Percentiles rank a stretch among this genome's conserved stretches.
Conservation (phyloP, 306 rosid species). For the Crotalaria pallida region DNA sequence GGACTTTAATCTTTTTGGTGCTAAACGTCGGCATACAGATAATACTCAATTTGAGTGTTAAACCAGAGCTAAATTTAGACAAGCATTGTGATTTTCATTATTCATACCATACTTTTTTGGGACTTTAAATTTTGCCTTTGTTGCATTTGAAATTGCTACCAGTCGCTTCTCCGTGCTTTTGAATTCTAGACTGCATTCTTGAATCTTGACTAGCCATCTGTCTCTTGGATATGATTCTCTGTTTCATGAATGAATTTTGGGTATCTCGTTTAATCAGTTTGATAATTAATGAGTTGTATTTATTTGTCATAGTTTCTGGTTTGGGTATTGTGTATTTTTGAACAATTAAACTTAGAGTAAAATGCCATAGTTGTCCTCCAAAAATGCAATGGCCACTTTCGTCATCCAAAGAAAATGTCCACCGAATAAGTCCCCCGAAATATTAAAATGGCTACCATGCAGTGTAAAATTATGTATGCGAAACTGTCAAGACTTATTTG, state of each 20-base stretch:
- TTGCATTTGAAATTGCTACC: not conserved
- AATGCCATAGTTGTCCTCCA: too few relatives aligned
- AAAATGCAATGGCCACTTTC: too few relatives aligned
- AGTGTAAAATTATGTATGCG: too few relatives aligned
- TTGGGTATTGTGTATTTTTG: not conserved
- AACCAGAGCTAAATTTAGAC: not conserved
- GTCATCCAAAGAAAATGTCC: too few relatives aligned
- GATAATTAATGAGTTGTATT: conserved; percentile 2
- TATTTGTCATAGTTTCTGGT: conserved; percentile 9
- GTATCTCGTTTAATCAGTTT: not conserved
- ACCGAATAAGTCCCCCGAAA: too few relatives aligned
- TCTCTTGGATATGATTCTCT: not conserved
- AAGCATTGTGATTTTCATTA: not conserved
- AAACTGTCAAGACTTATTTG: too few relatives aligned
- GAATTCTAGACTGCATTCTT: not conserved
- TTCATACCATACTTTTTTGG: too few relatives aligned
- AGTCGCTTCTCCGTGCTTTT: not conserved
- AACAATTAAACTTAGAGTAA: not conserved
- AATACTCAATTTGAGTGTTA: not conserved
- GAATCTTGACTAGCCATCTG: not conserved
- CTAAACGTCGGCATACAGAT: not conserved
- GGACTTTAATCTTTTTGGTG: not conserved
- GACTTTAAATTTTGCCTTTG: too few relatives aligned
- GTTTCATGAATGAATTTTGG: not conserved
- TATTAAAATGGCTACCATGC: too few relatives aligned